These are phyloP conservation scores for Letharia columbiana DNA, from an alignment of 495 filamentous ascomycete species.

Conservation along the genomic window DNA sequence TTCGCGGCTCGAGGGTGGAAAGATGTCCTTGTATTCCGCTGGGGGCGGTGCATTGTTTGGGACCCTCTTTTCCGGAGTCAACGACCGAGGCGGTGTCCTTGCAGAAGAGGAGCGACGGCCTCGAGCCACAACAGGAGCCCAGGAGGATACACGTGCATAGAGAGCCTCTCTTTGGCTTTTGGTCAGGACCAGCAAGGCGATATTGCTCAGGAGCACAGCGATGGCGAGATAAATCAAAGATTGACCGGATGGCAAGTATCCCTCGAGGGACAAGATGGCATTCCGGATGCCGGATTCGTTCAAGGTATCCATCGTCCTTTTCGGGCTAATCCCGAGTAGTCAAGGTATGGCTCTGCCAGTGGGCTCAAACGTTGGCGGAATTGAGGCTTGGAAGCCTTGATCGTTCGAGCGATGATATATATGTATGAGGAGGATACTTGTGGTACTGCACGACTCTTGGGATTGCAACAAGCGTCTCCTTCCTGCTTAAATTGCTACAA, in stretches of 20 bases:
- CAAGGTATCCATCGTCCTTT: background rate
- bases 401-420: background rate
- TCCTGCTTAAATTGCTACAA: background rate
- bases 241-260: background rate
- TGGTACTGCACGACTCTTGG: background rate
- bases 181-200: constrained; percentile 27
- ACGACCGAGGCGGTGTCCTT: constrained; percentile 47
- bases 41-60: constrained; percentile 26
- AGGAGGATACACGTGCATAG: constrained; percentile 19
- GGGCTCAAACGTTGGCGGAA: background rate
- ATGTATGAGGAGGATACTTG: background rate
- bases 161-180: constrained; percentile 26
- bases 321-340: background rate
- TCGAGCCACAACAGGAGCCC: constrained; percentile 25
- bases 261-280: constrained; percentile 1
- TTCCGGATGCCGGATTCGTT: background rate
- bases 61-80: constrained; percentile 44
- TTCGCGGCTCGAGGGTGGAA: constrained; percentile 50
- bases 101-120: constrained; percentile 35
- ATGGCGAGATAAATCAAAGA: constrained; percentile 11
- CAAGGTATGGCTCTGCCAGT: background rate
- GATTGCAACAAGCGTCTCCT: background rate
- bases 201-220: constrained; percentile 15
- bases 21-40: constrained; percentile 38
- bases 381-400: background rate